phyloP scores from a whole-genome alignment of 2,329 filamentous ascomycete genomes.

The Colletotrichum sp. region DNA sequence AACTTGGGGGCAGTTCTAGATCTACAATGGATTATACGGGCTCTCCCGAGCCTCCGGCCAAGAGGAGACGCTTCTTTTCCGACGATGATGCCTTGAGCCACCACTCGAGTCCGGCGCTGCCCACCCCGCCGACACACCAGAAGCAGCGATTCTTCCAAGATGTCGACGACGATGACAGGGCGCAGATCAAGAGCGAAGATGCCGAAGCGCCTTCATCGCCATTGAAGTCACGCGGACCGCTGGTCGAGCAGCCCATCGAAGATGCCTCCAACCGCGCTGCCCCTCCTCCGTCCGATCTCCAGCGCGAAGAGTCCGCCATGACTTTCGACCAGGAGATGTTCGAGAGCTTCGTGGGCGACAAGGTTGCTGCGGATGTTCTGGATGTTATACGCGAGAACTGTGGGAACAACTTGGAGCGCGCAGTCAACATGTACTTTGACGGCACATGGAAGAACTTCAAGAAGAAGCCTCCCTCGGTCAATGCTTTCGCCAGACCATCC shows the following conservation, averaged over 20 bases:
- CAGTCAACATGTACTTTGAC: slow-evolving; percentile 74
- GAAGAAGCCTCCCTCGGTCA: slow-evolving; percentile 27
- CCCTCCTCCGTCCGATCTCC: slow-evolving; percentile 6
- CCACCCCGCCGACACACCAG: slow-evolving; percentile 12
- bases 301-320: slow-evolving; percentile 30
- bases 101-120: slow-evolving; percentile 12
- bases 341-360: slow-evolving; percentile 63
- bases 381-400: slow-evolving; percentile 58
- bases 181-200: slow-evolving; percentile 25
- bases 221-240: slow-evolving; percentile 20
- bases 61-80: slow-evolving; percentile 51
- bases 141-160: slow-evolving; percentile 43
- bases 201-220: slow-evolving; percentile 7
- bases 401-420: slow-evolving; percentile 62
- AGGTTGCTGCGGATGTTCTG: slow-evolving; percentile 54
- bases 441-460: slow-evolving; percentile 65
- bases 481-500: neutral
- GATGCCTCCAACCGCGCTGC: slow-evolving; percentile 21
- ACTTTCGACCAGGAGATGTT: slow-evolving; percentile 64
- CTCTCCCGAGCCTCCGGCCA: slow-evolving; percentile 48
- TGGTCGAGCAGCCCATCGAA: slow-evolving; percentile 24
- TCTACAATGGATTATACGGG: slow-evolving; percentile 42
- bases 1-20: neutral
- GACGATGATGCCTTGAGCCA: slow-evolving; percentile 27
- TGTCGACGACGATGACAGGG: slow-evolving; percentile 32